Percentiles rank a stretch among this genome's conserved stretches.
phyloP scores from a whole-genome alignment of 2,329 filamentous ascomycete genomes.

The Xylariaceae sp. region DNA sequence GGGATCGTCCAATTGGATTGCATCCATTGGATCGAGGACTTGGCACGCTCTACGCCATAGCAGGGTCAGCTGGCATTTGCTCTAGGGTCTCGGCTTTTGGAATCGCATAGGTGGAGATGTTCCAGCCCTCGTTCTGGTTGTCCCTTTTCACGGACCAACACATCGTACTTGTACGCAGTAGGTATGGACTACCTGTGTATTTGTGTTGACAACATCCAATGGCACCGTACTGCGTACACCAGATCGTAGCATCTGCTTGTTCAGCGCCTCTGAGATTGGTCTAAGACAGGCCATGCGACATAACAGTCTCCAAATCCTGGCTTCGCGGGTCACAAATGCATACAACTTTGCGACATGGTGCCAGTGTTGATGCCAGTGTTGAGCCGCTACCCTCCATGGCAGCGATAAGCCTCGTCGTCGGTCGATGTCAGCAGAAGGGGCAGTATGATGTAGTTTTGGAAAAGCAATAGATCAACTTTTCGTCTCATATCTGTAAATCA shows the following conservation, averaged over 20 bases:
- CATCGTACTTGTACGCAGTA: not conserved
- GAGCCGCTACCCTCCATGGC: not conserved
- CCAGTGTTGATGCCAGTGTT: not conserved
- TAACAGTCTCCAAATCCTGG: not conserved
- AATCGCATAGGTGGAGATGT: constrained; percentile 5
- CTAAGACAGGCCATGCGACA: not conserved
- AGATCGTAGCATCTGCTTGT: not conserved
- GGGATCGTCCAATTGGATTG: not conserved
- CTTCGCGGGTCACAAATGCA: not conserved
- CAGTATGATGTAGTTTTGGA: not conserved
- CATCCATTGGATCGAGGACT: not conserved
- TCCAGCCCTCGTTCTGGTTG: constrained; percentile 13
- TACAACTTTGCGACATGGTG: not conserved
- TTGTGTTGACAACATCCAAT: not conserved
- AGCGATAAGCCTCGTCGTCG: constrained; percentile 5
- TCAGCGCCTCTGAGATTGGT: not conserved
- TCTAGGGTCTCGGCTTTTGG: not conserved
- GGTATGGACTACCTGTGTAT: not conserved
- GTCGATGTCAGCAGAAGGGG: constrained; percentile 14
- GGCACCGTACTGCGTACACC: not conserved
- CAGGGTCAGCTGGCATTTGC: constrained; percentile 20
- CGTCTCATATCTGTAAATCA: not conserved
- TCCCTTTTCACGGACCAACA: not conserved
- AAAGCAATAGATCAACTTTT: too few relatives aligned
- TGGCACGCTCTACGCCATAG: not conserved